Evolutionary conservation across 441 rosid genomes (phyloP), one percentile per base, ranked within the genome.

Genomic region (Manihot esculenta): DNA sequence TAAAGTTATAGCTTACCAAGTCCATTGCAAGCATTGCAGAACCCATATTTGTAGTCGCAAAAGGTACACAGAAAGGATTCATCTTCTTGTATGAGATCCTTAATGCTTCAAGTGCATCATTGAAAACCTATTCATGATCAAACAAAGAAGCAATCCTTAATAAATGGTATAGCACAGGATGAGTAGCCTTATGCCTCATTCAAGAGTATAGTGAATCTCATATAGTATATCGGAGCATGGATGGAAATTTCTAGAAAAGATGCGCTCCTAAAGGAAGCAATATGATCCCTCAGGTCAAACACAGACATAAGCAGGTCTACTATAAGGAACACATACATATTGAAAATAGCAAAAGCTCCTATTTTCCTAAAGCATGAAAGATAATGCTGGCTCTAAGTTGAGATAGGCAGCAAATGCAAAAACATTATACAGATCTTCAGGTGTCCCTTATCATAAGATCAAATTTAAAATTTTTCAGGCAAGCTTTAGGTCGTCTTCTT

Each of bases 1-100:
- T 55, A 62, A 38, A 79, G 76, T 27, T 69, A 47, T 48, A 76
- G 80, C 89, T 71, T 71, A 93, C 97, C 89, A 94, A 87, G 83
- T 94, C 97, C 78, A 62, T 69, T 18, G 78, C 97, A 68, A 94
- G 97, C 96, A 94, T 90, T 18, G 97, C 99, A 70, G 97, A 94
- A 78, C 99, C 99, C 97, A 92, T 94, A 77, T 94, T 94, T 72
- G 97, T 92, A 69, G 97, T 89, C 0, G 99, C 97, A 74, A 90
- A 94, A 62, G 99, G 99, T 50, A 94, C 94, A 53, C 95, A 92
- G 61, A 94, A 94, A 66, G 96, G 99, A 80, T 90, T 94, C 97
- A 94, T 86, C 80, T 94, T 94, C 86, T 72, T 86, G 77, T 94
- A 90, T 14, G 97, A 90, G 79, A 89, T 81, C 83, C 87, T 89